Conservation (phyloP, 2,329 filamentous ascomycete genomes). For the Pseudogymnoascus sp. region DNA sequence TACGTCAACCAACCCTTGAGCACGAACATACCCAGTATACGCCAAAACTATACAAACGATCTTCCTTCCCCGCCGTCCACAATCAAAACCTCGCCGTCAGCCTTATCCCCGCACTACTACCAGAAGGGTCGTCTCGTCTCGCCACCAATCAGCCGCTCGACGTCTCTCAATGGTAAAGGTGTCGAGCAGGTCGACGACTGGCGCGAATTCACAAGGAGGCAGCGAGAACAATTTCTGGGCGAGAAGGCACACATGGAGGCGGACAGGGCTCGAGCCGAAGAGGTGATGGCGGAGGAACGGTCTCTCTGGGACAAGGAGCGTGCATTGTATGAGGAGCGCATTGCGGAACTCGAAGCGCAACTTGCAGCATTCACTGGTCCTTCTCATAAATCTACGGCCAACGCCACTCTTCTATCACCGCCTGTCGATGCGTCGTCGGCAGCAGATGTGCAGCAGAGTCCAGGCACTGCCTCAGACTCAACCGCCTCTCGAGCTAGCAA, state of each 20-base stretch:
- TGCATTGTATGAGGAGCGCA: constrained; percentile 19
- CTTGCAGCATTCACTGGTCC: constrained; percentile 12
- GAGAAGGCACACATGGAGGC: constrained; percentile 27
- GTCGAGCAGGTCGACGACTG: constrained; percentile 23
- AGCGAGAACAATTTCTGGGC: constrained; percentile 25
- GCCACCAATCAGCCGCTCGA: constrained; percentile 1
- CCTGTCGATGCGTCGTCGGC: not conserved
- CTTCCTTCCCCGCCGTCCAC: constrained; percentile 7
- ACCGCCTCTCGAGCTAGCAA: not conserved
- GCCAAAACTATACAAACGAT: constrained; percentile 1
- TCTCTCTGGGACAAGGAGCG: constrained; percentile 28
- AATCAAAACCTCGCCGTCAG: constrained; percentile 1
- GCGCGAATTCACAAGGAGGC: constrained; percentile 24
- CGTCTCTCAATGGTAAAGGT: constrained; percentile 7
- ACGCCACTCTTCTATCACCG: not conserved
- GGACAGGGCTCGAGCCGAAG: constrained; percentile 23
- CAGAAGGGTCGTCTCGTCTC: constrained; percentile 3
- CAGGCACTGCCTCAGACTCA: not conserved
- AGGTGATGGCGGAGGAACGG: constrained; percentile 28
- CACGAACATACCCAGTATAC: not conserved
- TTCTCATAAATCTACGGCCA: not conserved
- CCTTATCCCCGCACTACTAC: constrained; percentile 3
- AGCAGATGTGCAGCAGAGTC: not conserved
- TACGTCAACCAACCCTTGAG: not conserved
- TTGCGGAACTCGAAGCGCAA: constrained; percentile 23